Conservation (phyloP, 2,329 filamentous ascomycete species). For the Hymenoscyphus infarciens region DNA sequence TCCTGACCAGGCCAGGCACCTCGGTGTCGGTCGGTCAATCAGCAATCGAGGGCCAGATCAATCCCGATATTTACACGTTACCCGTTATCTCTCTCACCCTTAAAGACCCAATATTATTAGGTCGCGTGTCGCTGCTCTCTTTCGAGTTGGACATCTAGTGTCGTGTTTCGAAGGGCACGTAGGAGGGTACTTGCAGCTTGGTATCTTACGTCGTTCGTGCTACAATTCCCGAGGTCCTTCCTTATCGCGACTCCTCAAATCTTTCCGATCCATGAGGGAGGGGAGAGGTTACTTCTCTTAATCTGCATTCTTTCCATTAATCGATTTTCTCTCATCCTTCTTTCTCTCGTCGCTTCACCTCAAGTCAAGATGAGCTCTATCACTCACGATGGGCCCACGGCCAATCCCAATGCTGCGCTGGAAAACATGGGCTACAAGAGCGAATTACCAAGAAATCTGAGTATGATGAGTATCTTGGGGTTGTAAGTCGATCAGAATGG, state of each 20-base stretch:
- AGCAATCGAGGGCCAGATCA: slow-evolving; percentile 2
- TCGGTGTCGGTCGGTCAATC: neutral
- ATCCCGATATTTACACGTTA: slow-evolving; percentile 25
- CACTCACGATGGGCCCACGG: slow-evolving; percentile 19
- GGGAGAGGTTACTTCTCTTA: neutral
- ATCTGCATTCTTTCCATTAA: neutral
- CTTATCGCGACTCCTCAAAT: neutral
- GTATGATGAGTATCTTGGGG: slow-evolving; percentile 67
- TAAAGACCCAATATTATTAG: neutral
- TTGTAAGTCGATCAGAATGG: slow-evolving; percentile 26
- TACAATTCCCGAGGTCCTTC: too few species aligned
- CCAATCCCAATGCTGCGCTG: slow-evolving; percentile 21
- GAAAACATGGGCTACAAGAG: slow-evolving; percentile 58
- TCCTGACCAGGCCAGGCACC: neutral
- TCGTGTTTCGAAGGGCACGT: neutral
- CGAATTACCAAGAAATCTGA: slow-evolving; percentile 62
- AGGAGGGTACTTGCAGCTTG: neutral
- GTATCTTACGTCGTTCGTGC: neutral
- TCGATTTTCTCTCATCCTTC: neutral
- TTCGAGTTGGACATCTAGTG: neutral
- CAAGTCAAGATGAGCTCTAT: slow-evolving; percentile 8
- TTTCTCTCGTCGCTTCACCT: neutral
- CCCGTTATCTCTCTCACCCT: slow-evolving; percentile 12
- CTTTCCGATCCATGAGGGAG: neutral
- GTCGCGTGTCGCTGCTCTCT: too few species aligned